Percentiles rank a stretch among this genome's conserved stretches.
Conservation (phyloP, 2,329 filamentous ascomycete species). For the Neonectria punicea region DNA sequence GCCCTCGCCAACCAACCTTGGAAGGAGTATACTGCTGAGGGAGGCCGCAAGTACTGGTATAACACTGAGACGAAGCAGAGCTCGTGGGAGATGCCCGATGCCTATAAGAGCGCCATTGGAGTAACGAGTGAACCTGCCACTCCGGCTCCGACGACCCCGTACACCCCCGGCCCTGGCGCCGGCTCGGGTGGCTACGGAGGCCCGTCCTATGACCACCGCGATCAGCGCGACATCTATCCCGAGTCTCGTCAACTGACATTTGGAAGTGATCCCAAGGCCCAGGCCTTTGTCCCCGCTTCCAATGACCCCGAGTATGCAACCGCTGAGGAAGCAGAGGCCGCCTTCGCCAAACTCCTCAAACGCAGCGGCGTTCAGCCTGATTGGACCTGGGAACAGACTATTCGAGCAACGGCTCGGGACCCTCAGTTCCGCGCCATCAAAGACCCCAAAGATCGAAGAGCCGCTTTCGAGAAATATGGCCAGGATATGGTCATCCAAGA, state of each 20-base stretch:
- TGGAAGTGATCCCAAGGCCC: conserved; percentile 65
- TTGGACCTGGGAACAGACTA: conserved; percentile 91
- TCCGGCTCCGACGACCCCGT: conserved; percentile 54
- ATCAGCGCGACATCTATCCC: conserved; percentile 53
- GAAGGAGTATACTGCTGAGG: conserved; percentile 90
- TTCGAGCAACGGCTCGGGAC: conserved; percentile 88
- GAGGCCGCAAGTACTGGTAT: conserved; percentile 94
- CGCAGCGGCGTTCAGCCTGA: conserved; percentile 88
- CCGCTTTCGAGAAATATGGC: conserved; percentile 95
- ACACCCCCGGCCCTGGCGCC: conserved; percentile 50
- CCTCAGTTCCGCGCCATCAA: conserved; percentile 93
- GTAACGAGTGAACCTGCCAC: conserved; percentile 60
- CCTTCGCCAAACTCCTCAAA: conserved; percentile 90
- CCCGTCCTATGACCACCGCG: conserved; percentile 49
- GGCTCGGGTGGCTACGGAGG: conserved; percentile 48
- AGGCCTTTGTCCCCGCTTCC: conserved; percentile 69
- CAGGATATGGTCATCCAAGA: conserved; percentile 90
- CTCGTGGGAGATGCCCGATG: conserved; percentile 93
- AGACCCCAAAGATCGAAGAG: conserved; percentile 89
- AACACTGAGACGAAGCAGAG: conserved; percentile 92
- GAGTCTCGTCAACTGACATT: conserved; percentile 69
- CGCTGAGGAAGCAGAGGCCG: conserved; percentile 88
- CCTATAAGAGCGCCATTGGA: conserved; percentile 79
- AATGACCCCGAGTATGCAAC: conserved; percentile 83
- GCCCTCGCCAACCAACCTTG: conserved; percentile 85